Evolutionary conservation across 2,329 filamentous ascomycete species (phyloP).

Genomic region (Thermothelomyces thermophilus): DNA sequence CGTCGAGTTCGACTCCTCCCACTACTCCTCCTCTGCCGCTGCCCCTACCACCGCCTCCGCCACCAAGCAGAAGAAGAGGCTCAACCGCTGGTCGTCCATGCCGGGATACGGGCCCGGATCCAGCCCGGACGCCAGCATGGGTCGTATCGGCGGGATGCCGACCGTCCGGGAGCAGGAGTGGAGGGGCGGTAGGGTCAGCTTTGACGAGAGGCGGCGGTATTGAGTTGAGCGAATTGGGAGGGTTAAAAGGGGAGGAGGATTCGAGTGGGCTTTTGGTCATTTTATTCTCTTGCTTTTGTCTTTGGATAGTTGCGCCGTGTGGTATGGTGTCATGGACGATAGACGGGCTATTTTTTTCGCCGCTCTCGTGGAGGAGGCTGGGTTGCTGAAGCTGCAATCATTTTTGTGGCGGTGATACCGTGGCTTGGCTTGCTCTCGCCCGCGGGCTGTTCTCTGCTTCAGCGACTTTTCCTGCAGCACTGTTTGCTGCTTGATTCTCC

Average conservation of each 20-base stretch:
- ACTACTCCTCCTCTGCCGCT: neutral
- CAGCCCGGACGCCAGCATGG: slow-evolving; percentile 23
- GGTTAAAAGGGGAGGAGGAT: neutral
- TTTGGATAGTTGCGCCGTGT: too few species aligned
- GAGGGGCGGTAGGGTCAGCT: slow-evolving; percentile 19
- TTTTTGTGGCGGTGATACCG: too few species aligned
- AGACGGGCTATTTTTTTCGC: too few species aligned
- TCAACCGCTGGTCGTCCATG: slow-evolving; percentile 52
- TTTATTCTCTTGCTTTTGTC: neutral
- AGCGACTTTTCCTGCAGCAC: too few species aligned
- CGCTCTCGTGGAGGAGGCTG: too few species aligned
- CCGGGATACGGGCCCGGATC: slow-evolving; percentile 44
- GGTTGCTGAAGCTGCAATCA: too few species aligned
- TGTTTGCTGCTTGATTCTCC: neutral
- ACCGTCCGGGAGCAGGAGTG: slow-evolving; percentile 15
- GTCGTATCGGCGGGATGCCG: neutral
- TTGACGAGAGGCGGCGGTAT: slow-evolving; percentile 17
- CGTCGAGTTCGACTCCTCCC: too few species aligned
- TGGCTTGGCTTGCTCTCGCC: too few species aligned
- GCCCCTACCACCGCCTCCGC: neutral
- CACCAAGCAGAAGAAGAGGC: slow-evolving; percentile 35
- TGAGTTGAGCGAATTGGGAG: neutral
- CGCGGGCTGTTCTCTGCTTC: too few species aligned
- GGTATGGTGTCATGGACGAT: too few species aligned
- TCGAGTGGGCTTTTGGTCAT: slow-evolving; percentile 1